Base-by-base conservation (phyloP, 2,329 filamentous ascomycete genomes). In the Periglandula ipomoeae region DNA sequence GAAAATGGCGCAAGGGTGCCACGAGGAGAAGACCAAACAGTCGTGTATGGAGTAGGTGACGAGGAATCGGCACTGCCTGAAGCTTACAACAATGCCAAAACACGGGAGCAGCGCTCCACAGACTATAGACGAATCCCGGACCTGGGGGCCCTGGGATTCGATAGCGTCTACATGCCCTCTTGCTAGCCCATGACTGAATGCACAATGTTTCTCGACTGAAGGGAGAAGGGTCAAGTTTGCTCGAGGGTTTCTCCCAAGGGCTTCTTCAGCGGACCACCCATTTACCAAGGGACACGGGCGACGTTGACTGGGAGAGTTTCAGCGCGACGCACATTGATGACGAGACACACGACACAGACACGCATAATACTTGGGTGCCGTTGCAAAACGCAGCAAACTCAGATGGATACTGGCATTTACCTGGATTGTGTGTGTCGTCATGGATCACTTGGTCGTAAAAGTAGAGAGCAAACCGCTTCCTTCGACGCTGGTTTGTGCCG, bases 1-100 rank as follows among this genome's bases (percentile, higher is more conserved):
- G 34, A 47, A 39, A 41, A 45, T 40, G 46, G 43, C 52, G 41
- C 52, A 54, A 51, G 52, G 50, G 53, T 55, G 50, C 52, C 52
- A 55, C 52, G 53, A 54, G 50, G 52, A 47, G 35, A 24, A 27
- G 38, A n/a, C 26, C 20, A 44, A n/a, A n/a, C n/a, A n/a, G n/a
- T n/a, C n/a, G n/a, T n/a, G n/a, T n/a, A n/a, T n/a, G n/a, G n/a
- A n/a, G n/a, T n/a, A n/a, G 17, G 37, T n/a, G n/a, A 27, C 27
- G n/a, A 17, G 6, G 43, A 50, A 9, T n/a, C n/a, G n/a, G n/a
- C n/a, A n/a, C n/a, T n/a, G n/a, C n/a, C n/a, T n/a, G n/a, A n/a
- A n/a, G n/a, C n/a, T n/a, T n/a, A n/a, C n/a, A n/a, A n/a, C n/a
- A n/a, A n/a, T n/a, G n/a, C n/a, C n/a, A n/a, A 20, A 20, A 19